These are phyloP conservation scores for Artemisia argyi DNA, from an alignment of 129 eudicot genomes.

Conservation along the genomic window DNA sequence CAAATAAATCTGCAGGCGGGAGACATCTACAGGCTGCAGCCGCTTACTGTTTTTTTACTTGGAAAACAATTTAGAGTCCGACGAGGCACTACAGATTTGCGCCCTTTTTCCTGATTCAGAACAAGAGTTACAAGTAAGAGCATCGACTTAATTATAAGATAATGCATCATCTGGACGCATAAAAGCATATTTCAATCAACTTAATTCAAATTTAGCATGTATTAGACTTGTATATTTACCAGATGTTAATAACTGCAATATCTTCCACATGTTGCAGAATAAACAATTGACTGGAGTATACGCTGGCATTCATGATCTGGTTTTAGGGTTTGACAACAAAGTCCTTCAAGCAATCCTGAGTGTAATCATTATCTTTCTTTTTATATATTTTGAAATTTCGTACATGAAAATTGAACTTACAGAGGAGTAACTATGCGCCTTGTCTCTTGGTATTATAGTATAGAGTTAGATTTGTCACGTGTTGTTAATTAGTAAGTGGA, in stretches of 20 bases:
- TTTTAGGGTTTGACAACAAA: conserved; percentile 65
- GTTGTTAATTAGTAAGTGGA: neutral
- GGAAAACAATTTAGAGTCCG: conserved; percentile 42
- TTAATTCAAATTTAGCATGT: neutral
- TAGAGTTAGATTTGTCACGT: too few relatives aligned
- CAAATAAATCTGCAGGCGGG: conserved; percentile 36
- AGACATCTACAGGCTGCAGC: conserved; percentile 49
- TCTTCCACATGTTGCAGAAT: conserved; percentile 35
- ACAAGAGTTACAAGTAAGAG: conserved; percentile 35
- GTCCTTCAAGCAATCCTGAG: conserved; percentile 60
- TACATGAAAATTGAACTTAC: neutral
- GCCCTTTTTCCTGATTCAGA: conserved; percentile 53
- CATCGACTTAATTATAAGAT: neutral
- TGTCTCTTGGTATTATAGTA: too few relatives aligned
- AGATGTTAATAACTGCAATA: neutral
- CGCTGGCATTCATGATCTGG: conserved; percentile 51
- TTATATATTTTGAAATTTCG: neutral
- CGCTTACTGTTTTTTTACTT: conserved; percentile 50
- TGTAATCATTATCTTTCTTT: conserved; percentile 20
- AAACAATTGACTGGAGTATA: conserved; percentile 39
- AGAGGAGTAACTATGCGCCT: too few relatives aligned
- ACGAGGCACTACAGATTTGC: conserved; percentile 46
- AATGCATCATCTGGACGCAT: neutral
- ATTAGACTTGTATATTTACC: too few relatives aligned
- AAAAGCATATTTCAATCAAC: neutral